Evolutionary conservation across 1,284 basidiomycete genomes (phyloP).

Genomic region (Taiwanofungus camphoratus): DNA sequence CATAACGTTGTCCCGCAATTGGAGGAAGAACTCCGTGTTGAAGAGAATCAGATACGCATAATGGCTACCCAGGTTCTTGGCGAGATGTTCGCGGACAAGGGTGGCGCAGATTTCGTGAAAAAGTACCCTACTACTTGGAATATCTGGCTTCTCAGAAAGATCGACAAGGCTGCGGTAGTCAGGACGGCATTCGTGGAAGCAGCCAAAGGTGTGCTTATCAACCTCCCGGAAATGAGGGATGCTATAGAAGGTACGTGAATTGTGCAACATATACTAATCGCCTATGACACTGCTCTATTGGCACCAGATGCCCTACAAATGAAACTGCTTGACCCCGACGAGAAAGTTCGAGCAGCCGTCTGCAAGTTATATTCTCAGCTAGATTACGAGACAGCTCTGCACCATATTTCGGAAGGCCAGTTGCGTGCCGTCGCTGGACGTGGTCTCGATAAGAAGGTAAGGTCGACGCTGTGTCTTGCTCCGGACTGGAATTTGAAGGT

Average conservation of each 20-base stretch:
- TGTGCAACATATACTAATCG: too few species aligned
- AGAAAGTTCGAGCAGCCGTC: conserved; percentile 82
- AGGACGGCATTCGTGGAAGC: conserved; percentile 79
- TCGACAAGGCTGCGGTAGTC: conserved; percentile 71
- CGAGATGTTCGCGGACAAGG: conserved; percentile 82
- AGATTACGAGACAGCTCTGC: conserved; percentile 87
- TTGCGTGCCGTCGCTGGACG: conserved; percentile 68
- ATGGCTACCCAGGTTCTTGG: conserved; percentile 85
- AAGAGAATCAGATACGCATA: conserved; percentile 67
- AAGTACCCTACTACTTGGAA: conserved; percentile 86
- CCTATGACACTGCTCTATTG: too few species aligned
- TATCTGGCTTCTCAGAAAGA: conserved; percentile 76
- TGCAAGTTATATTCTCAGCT: conserved; percentile 80
- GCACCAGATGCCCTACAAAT: conserved; percentile 51
- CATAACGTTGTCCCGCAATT: conserved; percentile 91
- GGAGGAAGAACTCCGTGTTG: conserved; percentile 84
- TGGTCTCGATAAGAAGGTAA: conserved; percentile 82
- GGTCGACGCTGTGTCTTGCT: conserved; percentile 8
- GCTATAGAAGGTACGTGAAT: conserved; percentile 68
- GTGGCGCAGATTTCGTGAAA: conserved; percentile 66
- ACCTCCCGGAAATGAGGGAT: conserved; percentile 64
- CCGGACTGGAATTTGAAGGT: neutral
- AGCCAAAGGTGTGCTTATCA: conserved; percentile 54
- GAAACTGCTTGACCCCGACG: conserved; percentile 85
- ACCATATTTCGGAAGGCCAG: conserved; percentile 68